Conservation (phyloP, 2,329 filamentous ascomycete species). For the Pleomassaria siparia region DNA sequence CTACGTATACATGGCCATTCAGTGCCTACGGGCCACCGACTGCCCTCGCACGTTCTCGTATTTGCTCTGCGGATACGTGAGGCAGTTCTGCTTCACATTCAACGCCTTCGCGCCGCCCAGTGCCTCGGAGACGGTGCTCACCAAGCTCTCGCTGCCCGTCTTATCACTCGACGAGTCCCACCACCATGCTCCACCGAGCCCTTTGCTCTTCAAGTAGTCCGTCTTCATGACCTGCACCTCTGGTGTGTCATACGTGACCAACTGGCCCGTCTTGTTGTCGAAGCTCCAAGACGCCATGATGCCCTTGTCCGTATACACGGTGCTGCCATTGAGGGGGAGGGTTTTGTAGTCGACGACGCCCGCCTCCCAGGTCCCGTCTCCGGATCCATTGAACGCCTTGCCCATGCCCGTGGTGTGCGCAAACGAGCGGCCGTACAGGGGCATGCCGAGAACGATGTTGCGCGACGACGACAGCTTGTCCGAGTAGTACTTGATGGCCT, state of each 20-base stretch:
- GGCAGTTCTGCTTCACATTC: background rate
- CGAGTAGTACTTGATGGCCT: constrained; percentile 30
- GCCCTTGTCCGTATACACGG: constrained; percentile 22
- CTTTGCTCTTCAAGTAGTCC: constrained; percentile 23
- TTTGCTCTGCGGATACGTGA: background rate
- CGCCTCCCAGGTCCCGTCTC: constrained; percentile 26
- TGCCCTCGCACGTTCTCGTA: constrained; percentile 1
- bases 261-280: constrained; percentile 18
- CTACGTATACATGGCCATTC: too few relatives aligned
- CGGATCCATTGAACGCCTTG: constrained; percentile 27
- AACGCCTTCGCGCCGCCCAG: background rate
- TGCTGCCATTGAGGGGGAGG: constrained; percentile 25
- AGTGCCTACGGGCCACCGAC: too few relatives aligned
- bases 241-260: constrained; percentile 32
- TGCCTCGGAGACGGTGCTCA: constrained; percentile 15
- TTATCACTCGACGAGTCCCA: constrained; percentile 32
- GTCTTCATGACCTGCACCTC: constrained; percentile 25
- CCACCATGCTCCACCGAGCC: constrained; percentile 34
- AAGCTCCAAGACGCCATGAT: constrained; percentile 23
- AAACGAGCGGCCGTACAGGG: constrained; percentile 33
- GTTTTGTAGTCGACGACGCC: constrained; percentile 33
- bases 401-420: constrained; percentile 27
- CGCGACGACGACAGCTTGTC: constrained; percentile 15
- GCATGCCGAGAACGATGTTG: constrained; percentile 32
- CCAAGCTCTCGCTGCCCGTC: constrained; percentile 21